Base-by-base conservation (phyloP, 768 basidiomycete species). In the Rubroboletus satanas region DNA sequence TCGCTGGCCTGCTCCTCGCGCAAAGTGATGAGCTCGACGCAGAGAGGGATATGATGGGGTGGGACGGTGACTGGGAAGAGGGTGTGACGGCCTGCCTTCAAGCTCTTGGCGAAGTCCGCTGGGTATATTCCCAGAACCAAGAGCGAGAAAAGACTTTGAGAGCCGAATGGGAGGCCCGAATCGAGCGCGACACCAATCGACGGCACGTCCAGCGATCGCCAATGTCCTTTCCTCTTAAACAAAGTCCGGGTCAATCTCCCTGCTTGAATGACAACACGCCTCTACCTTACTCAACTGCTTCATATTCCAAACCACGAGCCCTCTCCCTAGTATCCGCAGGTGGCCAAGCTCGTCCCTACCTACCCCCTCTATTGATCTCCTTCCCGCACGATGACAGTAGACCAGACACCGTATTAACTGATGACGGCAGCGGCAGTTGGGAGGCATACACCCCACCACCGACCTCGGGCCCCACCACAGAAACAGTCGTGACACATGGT, bases 31-130 rank as follows among this genome's bases (percentile, higher is more conserved):
- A 76, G 31, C 56, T 74, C 26, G 61, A 53, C 29, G 42, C 55
- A 1, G 62, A 71, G 14, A 52, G 51, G 7, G 62, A 59, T 33
- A 48, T 41, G n/a, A 26, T 52, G 7, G 51, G 64, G 26, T 73
- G 71, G 62, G 59, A 71, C 6, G 37, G 26, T 1, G 71, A 72
- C 31, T 67, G 65, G 55, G 67, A 72, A 44, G 71, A 73, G 9
- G 71, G 72, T 15, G 61, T 72, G 10, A 59, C 60, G 29, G 69
- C 83, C 10, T 95, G 90, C 64, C 73, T 94, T 5, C 75, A 79
- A 6, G 92, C 91, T 9, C 77, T 96, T n/a, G 69, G 80, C 4
- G 83, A 89, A 65, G 88, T 94, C 81, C 81, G 83, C 11, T 97
- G 93, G 93, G 80, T 77, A 5, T 87, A 81, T 67, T 86, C 86